Conservation (phyloP, 1,284 basidiomycete genomes). For the Ceratobasidium sp. region DNA sequence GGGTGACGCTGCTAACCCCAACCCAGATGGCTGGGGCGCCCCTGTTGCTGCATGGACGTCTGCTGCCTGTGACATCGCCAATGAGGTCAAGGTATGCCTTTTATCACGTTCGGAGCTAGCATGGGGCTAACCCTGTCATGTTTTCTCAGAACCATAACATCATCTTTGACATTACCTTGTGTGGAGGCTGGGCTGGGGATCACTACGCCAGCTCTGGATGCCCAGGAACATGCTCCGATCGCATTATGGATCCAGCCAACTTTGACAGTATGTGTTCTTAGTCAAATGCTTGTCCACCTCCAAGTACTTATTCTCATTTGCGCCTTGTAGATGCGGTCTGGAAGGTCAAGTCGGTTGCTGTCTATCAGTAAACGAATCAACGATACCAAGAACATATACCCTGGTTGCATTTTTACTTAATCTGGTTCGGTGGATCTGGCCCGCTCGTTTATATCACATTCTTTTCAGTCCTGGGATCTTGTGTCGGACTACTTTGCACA, state of each 20-base stretch:
- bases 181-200: constrained; percentile 85
- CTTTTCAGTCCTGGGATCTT: constrained; percentile 1
- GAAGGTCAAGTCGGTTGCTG: constrained; percentile 36
- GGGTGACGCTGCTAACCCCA: constrained; percentile 52
- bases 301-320: not conserved
- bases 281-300: not conserved
- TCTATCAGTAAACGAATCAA: constrained; percentile 26
- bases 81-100: constrained; percentile 56
- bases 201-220: constrained; percentile 73
- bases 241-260: constrained; percentile 70
- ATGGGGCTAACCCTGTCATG: not conserved
- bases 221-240: constrained; percentile 71
- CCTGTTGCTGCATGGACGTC: constrained; percentile 66
- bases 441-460: constrained; percentile 6
- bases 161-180: constrained; percentile 75
- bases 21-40: constrained; percentile 64
- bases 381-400: not conserved
- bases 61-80: constrained; percentile 61
- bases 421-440: constrained; percentile 22
- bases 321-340: constrained; percentile 30
- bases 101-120: not conserved
- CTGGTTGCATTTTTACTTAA: not conserved
- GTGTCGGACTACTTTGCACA: constrained; percentile 12
- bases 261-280: constrained; percentile 42
- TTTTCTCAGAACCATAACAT: constrained; percentile 26